Conservation (phyloP, 768 basidiomycete genomes). For the Rhodocollybia butyracea region DNA sequence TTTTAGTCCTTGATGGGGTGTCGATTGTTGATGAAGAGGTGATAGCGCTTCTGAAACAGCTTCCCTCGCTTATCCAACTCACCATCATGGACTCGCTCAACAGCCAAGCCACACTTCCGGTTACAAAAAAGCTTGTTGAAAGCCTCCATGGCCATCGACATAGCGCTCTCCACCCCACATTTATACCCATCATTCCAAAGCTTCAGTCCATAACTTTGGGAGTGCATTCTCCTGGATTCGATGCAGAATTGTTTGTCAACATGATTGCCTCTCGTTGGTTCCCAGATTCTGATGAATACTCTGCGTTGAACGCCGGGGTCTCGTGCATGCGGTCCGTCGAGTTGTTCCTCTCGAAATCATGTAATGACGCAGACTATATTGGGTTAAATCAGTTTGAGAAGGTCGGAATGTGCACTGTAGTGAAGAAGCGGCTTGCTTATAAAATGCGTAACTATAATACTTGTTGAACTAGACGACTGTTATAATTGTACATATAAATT, state of each 20-base stretch:
- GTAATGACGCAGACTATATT: no score
- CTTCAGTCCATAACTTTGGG: background rate
- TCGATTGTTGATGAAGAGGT: background rate
- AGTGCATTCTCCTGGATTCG: background rate
- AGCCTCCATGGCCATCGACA: background rate
- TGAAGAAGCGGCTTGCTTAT: no score
- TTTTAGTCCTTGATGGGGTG: background rate
- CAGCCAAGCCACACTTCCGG: background rate
- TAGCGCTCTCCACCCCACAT: background rate
- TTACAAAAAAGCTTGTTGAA: background rate
- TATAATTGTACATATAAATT: no score
- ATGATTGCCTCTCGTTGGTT: background rate
- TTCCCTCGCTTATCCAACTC: background rate
- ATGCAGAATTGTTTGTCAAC: background rate
- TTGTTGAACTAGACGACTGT: no score
- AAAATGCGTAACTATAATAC: no score
- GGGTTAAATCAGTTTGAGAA: background rate
- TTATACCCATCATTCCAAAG: background rate
- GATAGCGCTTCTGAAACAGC: background rate
- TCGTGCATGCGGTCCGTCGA: background rate
- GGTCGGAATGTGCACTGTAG: no score
- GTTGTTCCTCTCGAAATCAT: no score
- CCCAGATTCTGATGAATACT: background rate
- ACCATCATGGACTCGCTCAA: background rate
- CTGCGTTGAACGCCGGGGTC: background rate